Evolutionary conservation across 495 filamentous ascomycete genomes (phyloP), one percentile per base, ranked within the genome.

Genomic region (Penicillium argentinense): DNA sequence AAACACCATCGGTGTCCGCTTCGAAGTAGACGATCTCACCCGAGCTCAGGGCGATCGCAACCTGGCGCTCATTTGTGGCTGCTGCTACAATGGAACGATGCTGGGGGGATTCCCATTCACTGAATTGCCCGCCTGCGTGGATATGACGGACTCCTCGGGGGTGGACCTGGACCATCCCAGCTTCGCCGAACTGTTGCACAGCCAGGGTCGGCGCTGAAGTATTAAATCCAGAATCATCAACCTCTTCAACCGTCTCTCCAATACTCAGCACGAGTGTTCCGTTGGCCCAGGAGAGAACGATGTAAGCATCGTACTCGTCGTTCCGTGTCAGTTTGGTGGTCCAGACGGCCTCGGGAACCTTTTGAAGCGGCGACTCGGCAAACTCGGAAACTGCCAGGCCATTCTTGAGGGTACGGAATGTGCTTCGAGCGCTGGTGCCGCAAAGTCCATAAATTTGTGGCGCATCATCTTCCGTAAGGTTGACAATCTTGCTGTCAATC

Each of bases 11-110:
- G 2, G 81, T 76, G 60, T 95, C 95, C 85, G 95, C 88, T 65
- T 97, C 95, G 53, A 99, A 99, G 60, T 97, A 97, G 14, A 93
- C 88, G 44, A 99, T 93, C 62, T 99, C 93, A 9, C 91, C 89
- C 11, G 90, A 96, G 57, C 90, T 96, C 26, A 99, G 70, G 12
- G 92, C 93, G 29, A 99, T 84, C 0, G 90, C 90, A 17, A 97
- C 88, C 66, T 99, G 93, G 30, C 88, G 81, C 49, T 92, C 84
- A 56, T 99, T 99, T 7, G 93, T 90, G 4, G 93, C 85, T 23
- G 91, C 92, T n/a, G 95, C 90, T 27, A 96, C 89, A 53, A 99
- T 96, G 1, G 91, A 90, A 4, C 93, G 83, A 69, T 97, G 91
- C 56, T 92, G 86, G 0, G 93, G 93, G 2, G 89, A 84, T 19